A percentile compares a stretch with the other conserved stretches of the same genome.
Conservation (phyloP, 2,329 filamentous ascomycete genomes). For the Trichophyton benhamiae region DNA sequence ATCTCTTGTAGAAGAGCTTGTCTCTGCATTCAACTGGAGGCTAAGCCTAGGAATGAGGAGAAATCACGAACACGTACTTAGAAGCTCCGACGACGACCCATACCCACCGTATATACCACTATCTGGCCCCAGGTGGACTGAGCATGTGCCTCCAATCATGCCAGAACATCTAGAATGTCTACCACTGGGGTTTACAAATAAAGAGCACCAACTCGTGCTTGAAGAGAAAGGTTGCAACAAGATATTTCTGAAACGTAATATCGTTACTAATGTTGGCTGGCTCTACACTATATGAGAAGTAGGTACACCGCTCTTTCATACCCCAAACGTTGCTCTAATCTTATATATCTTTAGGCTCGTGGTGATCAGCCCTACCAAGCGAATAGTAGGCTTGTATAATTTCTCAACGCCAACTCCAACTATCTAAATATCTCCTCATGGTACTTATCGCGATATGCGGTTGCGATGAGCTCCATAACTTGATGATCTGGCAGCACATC, state of each 20-base stretch:
- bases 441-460: no score
- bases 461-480: no score
- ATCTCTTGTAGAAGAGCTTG: slow-evolving; percentile 18
- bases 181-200: neutral
- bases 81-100: neutral
- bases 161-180: neutral
- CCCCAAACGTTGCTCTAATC: no score
- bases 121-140: slow-evolving; percentile 15
- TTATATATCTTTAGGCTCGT: no score
- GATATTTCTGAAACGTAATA: slow-evolving; percentile 14
- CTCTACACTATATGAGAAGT: slow-evolving; percentile 16
- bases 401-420: no score
- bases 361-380: no score
- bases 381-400: no score
- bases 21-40: slow-evolving; percentile 19
- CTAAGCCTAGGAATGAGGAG: slow-evolving; percentile 17
- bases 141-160: slow-evolving; percentile 10
- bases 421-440: no score
- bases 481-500: slow-evolving; percentile 19
- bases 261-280: slow-evolving; percentile 15
- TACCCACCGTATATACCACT: slow-evolving; percentile 12
- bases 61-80: slow-evolving; percentile 11
- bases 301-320: no score
- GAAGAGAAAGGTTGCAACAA: slow-evolving; percentile 12
- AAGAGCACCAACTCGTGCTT: slow-evolving; percentile 13